These are phyloP conservation scores for Trametes maxima DNA, from an alignment of 768 basidiomycete species.

Conservation along the genomic window DNA sequence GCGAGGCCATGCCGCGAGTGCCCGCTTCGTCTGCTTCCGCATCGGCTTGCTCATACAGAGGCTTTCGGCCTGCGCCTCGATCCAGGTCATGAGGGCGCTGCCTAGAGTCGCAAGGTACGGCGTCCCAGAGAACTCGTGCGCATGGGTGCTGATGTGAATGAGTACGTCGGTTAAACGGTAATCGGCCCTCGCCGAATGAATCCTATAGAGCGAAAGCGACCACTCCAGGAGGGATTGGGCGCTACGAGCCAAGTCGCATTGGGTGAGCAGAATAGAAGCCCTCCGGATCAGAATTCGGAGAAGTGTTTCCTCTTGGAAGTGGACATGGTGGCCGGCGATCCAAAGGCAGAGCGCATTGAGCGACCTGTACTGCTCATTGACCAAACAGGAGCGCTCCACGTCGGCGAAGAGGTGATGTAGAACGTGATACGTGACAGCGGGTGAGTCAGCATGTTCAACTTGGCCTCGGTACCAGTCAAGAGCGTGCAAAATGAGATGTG, in stretches of 20 bases:
- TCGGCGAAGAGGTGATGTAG: conserved; percentile 71
- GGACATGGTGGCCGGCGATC: conserved; percentile 59
- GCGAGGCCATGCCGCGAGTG: conserved; percentile 78
- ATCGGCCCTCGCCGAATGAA: conserved; percentile 42
- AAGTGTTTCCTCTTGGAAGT: conserved; percentile 60
- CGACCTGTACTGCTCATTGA: conserved; percentile 82
- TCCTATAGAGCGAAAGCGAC: conserved; percentile 60
- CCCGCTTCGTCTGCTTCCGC: conserved; percentile 49
- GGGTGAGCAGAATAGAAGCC: conserved; percentile 61
- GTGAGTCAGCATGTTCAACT: conserved; percentile 44
- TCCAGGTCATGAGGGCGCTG: conserved; percentile 58
- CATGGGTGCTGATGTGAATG: conserved; percentile 64
- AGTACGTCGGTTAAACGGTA: conserved; percentile 64
- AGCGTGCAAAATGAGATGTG: conserved; percentile 52
- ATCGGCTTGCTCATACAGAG: conserved; percentile 46
- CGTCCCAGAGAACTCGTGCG: conserved; percentile 54
- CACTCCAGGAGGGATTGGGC: conserved; percentile 82
- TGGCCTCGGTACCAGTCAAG: conserved; percentile 60
- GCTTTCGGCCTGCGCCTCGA: conserved; percentile 53
- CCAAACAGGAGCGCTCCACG: conserved; percentile 65
- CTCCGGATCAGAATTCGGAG: conserved; percentile 73
- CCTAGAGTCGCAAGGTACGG: conserved; percentile 40
- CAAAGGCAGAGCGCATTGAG: conserved; percentile 75
- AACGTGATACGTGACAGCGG: conserved; percentile 77
- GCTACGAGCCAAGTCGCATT: conserved; percentile 65